Evolutionary conservation across 352 stramenopile species (phyloP), one percentile per base, ranked within the genome.

Genomic region (Phytopythium mirpurense): DNA sequence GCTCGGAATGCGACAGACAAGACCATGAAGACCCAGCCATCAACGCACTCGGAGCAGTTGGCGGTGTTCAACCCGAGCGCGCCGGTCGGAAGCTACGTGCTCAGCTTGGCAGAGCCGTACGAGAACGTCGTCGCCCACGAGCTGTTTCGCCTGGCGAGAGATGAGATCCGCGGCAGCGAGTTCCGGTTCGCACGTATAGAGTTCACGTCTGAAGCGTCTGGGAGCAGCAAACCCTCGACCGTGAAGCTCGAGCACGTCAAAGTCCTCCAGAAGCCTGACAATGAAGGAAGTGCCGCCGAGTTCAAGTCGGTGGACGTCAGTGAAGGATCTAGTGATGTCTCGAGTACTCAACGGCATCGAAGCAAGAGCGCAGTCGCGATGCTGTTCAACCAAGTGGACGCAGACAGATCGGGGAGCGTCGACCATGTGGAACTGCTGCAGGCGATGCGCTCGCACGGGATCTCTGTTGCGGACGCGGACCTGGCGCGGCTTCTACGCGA

Each of bases 91-190:
- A 60, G 59, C 27, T 94, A 92, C 52, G 31, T 62, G 0, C 56
- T 94, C 0, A 69, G 88, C 31, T 53, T 92, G n/a, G 68, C 63
- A 16, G 75, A 88, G 29, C 69, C 83, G 5, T 94, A 90, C 57
- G 81, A 90, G 38, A 59, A 79, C 56, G 87, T 88, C 67, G 81
- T 94, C 18, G 75, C 78, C 0, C 71, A 82, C 23, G 76, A 89
- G 26, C 44, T 94, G 19, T 64, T 92, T 6, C 78, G 78, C 3
- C 50, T 92, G 7, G 81, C 81, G 9, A 80, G 73, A 5, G 43
- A 50, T 24, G 43, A 37, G 4, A 14, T 26, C 18, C 35, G 45
- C 4, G 41, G 12, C 31, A 16, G 42, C 41, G 34, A 44, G 27
- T 89, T 76, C 53, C 60, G 66, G 1, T 89, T 89, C 26, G 59